Conservation (phyloP, 306 rosid species). For the Acacia melanoxylon region DNA sequence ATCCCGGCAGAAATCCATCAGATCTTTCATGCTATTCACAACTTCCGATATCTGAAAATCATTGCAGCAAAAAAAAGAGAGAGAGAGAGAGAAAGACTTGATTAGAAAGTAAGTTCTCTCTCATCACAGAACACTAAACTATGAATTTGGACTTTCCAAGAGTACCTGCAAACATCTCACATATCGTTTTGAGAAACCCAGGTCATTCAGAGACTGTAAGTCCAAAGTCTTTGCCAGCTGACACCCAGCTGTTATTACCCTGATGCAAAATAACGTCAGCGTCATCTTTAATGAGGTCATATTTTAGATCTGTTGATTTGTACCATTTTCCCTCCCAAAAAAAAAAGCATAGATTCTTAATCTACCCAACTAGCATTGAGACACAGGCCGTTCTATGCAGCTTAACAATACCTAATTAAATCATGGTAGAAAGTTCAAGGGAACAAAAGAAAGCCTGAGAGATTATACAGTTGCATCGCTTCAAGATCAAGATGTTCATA, state of each 20-base stretch:
- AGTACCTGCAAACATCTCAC: constrained; percentile 98
- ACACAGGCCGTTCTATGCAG: background rate
- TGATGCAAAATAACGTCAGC: constrained; percentile 40
- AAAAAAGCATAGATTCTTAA: background rate
- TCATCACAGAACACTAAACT: background rate
- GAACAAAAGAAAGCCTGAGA: background rate
- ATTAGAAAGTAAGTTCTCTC: background rate
- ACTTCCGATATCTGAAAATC: constrained; percentile 70
- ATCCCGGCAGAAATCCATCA: constrained; percentile 71
- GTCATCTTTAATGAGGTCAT: background rate
- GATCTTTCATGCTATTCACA: constrained; percentile 78
- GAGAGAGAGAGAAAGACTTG: background rate
- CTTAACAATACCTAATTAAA: background rate
- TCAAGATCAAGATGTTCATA: background rate
- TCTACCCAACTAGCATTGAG: background rate
- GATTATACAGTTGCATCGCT: background rate
- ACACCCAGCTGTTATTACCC: constrained; percentile 91
- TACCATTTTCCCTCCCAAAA: background rate
- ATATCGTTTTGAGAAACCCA: constrained; percentile 95
- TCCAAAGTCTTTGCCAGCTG: constrained; percentile 95
- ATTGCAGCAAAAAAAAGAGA: background rate
- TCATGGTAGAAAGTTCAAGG: background rate
- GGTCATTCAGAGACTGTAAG: constrained; percentile 84
- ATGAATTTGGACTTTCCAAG: constrained; percentile 1
- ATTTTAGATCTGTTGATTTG: background rate